Evolutionary conservation across 768 basidiomycete genomes (phyloP).

Genomic region (Lentinula raphanica): DNA sequence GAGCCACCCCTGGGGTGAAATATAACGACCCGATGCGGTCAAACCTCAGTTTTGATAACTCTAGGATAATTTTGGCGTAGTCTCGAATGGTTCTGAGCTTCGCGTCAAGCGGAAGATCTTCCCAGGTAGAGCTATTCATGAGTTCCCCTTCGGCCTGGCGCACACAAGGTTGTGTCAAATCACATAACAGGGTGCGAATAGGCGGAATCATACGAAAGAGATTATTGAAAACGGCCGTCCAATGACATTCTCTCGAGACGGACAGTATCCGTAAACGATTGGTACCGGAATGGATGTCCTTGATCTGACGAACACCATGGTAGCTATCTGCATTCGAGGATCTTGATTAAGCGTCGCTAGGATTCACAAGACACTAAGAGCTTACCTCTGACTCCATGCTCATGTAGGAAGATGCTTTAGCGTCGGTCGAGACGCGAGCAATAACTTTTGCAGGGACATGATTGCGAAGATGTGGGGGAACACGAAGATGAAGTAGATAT

Average conservation of each 20-base stretch:
- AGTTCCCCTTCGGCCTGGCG: conserved; percentile 14
- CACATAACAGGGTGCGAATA: not conserved
- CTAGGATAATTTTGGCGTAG: conserved; percentile 15
- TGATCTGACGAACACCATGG: conserved; percentile 18
- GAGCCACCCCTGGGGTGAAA: conserved; percentile 14
- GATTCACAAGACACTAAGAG: not conserved
- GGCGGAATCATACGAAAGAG: conserved; percentile 13
- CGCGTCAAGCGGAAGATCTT: conserved; percentile 13
- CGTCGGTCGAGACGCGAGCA: conserved; percentile 17
- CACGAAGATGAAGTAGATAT: conserved; percentile 14
- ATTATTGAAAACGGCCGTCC: conserved; percentile 18
- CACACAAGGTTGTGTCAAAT: not conserved
- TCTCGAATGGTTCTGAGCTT: conserved; percentile 18
- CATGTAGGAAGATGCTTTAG: conserved; percentile 18
- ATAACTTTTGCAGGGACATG: conserved; percentile 15
- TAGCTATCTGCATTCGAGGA: conserved; percentile 11
- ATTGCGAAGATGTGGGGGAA: conserved; percentile 8
- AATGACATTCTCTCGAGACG: conserved; percentile 16
- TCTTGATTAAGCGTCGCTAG: not conserved
- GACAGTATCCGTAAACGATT: conserved; percentile 18
- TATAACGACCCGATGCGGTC: conserved; percentile 19
- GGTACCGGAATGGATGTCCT: conserved; percentile 17
- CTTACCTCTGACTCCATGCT: conserved; percentile 19
- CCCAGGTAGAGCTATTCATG: conserved; percentile 17
- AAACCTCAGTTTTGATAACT: conserved; percentile 18